These are phyloP conservation scores for Acacia pycnantha DNA, from an alignment of 331 rosid genomes.

Conservation along the genomic window DNA sequence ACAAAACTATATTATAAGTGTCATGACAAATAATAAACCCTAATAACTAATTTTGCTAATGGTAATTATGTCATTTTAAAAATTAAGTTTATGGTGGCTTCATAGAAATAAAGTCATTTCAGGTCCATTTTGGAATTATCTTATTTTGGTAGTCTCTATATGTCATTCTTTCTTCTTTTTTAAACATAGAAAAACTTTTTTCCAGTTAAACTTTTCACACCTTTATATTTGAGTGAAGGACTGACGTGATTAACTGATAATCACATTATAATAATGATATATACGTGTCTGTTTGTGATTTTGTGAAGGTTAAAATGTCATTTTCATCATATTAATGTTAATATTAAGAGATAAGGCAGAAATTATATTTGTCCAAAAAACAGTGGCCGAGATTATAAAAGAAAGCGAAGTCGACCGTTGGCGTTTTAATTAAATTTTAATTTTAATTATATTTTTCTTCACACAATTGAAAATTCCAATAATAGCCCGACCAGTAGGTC, in stretches of 20 bases:
- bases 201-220: neutral
- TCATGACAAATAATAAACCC: too few species aligned
- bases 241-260: neutral
- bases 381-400: neutral
- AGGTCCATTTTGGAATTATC: too few species aligned
- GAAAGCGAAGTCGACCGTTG: neutral
- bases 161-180: too few species aligned
- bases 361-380: neutral
- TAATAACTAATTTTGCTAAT: too few species aligned
- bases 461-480: neutral
- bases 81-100: too few species aligned
- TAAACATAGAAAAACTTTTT: too few species aligned
- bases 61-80: too few species aligned
- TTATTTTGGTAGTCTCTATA: too few species aligned
- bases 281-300: neutral
- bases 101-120: too few species aligned
- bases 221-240: neutral
- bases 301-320: constrained; percentile 25
- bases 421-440: neutral
- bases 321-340: neutral
- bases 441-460: neutral
- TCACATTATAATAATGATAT: neutral
- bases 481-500: neutral
- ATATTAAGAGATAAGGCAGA: neutral
- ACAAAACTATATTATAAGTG: too few species aligned